Conservation (phyloP, 108 stramenopile species). For the Nitzschia inconspicua region DNA sequence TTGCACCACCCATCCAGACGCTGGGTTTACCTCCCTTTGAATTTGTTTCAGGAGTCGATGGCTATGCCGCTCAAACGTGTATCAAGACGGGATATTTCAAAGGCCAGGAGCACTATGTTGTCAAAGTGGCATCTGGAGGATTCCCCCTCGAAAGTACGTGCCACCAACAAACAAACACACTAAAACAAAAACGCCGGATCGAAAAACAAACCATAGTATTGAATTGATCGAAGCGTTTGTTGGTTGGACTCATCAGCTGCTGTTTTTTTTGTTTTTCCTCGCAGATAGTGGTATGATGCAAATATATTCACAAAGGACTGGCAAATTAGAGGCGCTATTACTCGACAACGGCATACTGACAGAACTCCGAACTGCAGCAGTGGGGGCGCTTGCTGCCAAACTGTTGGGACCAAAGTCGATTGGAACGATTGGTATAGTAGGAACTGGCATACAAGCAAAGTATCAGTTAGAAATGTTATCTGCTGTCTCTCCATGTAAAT, state of each 20-base stretch:
- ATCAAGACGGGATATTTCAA: slow-evolving; percentile 72
- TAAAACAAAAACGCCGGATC: too few species aligned
- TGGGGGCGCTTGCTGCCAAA: slow-evolving; percentile 62
- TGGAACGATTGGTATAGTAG: slow-evolving; percentile 51
- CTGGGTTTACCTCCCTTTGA: slow-evolving; percentile 67
- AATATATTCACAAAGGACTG: slow-evolving; percentile 63
- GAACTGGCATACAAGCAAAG: slow-evolving; percentile 66
- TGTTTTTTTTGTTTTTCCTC: background rate
- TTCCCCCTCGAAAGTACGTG: too few species aligned
- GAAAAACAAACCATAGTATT: too few species aligned
- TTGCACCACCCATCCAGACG: slow-evolving; percentile 63
- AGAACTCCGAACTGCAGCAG: slow-evolving; percentile 71
- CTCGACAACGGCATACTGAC: slow-evolving; percentile 70
- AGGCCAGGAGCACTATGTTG: slow-evolving; percentile 48
- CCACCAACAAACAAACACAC: too few species aligned
- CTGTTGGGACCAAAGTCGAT: slow-evolving; percentile 35
- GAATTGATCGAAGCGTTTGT: too few species aligned
- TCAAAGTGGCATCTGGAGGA: slow-evolving; percentile 72
- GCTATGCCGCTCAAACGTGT: slow-evolving; percentile 68
- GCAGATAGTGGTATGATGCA: slow-evolving; percentile 56
- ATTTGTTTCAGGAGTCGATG: slow-evolving; percentile 30
- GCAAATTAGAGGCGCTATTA: slow-evolving; percentile 49
- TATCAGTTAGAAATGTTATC: slow-evolving; percentile 54
- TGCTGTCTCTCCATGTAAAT: slow-evolving; percentile 45
- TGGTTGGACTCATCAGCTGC: background rate